Evolutionary conservation across 2,329 filamentous ascomycete species (phyloP).

Genomic region (Hypoxylon sp.): DNA sequence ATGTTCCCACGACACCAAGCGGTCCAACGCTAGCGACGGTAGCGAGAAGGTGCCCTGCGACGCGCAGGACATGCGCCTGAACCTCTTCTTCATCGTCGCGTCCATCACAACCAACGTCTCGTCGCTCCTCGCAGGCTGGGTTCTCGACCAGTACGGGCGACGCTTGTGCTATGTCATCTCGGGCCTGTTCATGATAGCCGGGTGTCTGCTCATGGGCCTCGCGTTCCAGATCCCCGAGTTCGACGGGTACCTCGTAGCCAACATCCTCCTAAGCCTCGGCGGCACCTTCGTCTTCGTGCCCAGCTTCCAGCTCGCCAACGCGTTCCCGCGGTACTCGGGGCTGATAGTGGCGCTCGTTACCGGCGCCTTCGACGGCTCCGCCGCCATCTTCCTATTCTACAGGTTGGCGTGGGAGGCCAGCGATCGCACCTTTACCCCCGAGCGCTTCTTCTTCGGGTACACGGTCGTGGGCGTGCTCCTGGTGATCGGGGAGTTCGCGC

Average conservation of each 20-base stretch:
- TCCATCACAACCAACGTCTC: slow-evolving; percentile 78
- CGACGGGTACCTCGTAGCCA: slow-evolving; percentile 73
- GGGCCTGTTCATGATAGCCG: slow-evolving; percentile 69
- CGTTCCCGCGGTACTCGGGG: slow-evolving; percentile 72
- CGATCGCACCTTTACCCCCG: slow-evolving; percentile 54
- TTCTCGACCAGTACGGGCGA: slow-evolving; percentile 77
- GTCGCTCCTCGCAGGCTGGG: slow-evolving; percentile 76
- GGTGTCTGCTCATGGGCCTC: slow-evolving; percentile 72
- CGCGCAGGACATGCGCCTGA: slow-evolving; percentile 67
- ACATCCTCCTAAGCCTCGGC: slow-evolving; percentile 72
- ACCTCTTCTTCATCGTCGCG: slow-evolving; percentile 80
- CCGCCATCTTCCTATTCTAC: slow-evolving; percentile 73
- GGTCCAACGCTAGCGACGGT: slow-evolving; percentile 54
- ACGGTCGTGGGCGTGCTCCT: slow-evolving; percentile 57
- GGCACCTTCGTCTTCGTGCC: slow-evolving; percentile 76
- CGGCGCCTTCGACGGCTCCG: slow-evolving; percentile 75
- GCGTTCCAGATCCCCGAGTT: slow-evolving; percentile 67
- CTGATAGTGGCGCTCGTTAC: slow-evolving; percentile 73
- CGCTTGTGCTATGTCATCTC: slow-evolving; percentile 74
- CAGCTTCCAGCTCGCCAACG: slow-evolving; percentile 76
- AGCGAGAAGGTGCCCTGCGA: slow-evolving; percentile 63
- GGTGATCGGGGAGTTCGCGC: slow-evolving; percentile 56
- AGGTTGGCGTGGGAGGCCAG: slow-evolving; percentile 67
- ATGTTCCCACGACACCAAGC: slow-evolving; percentile 64
- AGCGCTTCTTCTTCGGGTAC: slow-evolving; percentile 61